phyloP scores from a whole-genome alignment of 495 filamentous ascomycete genomes.

The Penicillium chermesinum region DNA sequence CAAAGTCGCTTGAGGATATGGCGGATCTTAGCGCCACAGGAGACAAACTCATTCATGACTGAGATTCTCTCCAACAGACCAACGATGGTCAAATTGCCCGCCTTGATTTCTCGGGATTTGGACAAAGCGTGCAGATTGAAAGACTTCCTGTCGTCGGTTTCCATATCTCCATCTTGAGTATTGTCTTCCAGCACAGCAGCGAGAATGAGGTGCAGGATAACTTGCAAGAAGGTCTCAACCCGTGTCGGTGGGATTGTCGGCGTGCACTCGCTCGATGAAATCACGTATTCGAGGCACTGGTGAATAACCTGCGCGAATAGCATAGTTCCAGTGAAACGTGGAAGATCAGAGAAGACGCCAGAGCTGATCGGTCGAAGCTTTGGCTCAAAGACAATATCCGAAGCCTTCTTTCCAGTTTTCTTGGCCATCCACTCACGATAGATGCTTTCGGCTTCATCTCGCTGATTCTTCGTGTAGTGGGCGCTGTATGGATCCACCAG shows the following conservation, averaged over 20 bases:
- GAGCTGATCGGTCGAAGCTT: conserved; percentile 70
- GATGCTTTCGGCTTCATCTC: conserved; percentile 87
- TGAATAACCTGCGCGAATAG: conserved; percentile 90
- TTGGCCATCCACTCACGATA: conserved; percentile 84
- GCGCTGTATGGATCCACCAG: conserved; percentile 91
- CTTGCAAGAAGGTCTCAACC: conserved; percentile 85
- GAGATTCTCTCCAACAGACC: conserved; percentile 70
- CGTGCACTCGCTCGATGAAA: conserved; percentile 58
- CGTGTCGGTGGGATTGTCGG: conserved; percentile 72
- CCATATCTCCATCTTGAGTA: conserved; percentile 51
- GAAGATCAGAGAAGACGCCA: conserved; percentile 69
- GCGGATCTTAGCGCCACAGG: conserved; percentile 78
- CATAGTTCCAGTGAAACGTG: conserved; percentile 71
- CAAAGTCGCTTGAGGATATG: conserved; percentile 83
- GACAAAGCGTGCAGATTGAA: conserved; percentile 67
- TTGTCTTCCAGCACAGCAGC: conserved; percentile 79
- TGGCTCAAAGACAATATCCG: conserved; percentile 92
- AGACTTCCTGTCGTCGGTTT: conserved; percentile 45
- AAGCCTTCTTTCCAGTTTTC: conserved; percentile 70
- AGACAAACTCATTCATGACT: conserved; percentile 64
- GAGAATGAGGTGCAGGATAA: conserved; percentile 80
- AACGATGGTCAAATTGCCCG: conserved; percentile 60
- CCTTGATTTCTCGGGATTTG: conserved; percentile 52
- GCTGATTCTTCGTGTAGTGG: conserved; percentile 93
- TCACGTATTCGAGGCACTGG: conserved; percentile 74